Evolutionary conservation across 1,284 basidiomycete genomes (phyloP), one percentile per base, ranked within the genome.

Genomic region (Cystobasidiaceae sp.): DNA sequence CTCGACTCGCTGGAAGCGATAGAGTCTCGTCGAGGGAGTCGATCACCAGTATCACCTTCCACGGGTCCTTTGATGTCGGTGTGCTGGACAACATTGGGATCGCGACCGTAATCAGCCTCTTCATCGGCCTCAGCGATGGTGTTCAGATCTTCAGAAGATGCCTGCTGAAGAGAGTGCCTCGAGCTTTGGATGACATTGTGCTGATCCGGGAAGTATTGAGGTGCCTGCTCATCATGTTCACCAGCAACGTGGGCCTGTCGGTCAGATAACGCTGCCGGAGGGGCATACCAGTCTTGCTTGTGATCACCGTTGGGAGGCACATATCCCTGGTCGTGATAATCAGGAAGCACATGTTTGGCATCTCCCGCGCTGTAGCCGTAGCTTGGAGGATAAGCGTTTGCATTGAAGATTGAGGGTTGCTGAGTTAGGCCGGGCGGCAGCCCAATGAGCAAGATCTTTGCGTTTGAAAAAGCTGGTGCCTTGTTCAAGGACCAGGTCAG

Each of bases 401-500:
- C 28, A 33, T 64, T 39, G 44, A 64, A 64, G 21, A 43, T 23
- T 21, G 51, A 55, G 33, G 61, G 49, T 9, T 39, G n/a, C 28
- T 62, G 61, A 5, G 55, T 51, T 6, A 44, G 8, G 27, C 52
- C 39, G 21, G 61, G 52, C 27, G 61, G 61, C 3, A 64, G 61
- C n/a, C 61, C 46, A 23, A 64, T 39, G 19, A 64, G 23, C 21
- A 64, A 52, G 44, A 64, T 39, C 43, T 64, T 64, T 19, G 61
- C 51, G 33, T 64, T 64, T 19, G 46, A 51, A 23, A 64, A 55
- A 6, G 61, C 46, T 37, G 61, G 61, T n/a, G 61, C 61, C 25
- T 64, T 64, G 28, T 64, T 51, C 21, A 64, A 32, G 15, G 51
- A 55, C 61, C 61, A 64, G 11, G 33, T 48, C 46, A 64, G 52